These are phyloP conservation scores for Oryza brachyantha DNA, from an alignment of 176 grass and related monocot species.

Conservation along the genomic window DNA sequence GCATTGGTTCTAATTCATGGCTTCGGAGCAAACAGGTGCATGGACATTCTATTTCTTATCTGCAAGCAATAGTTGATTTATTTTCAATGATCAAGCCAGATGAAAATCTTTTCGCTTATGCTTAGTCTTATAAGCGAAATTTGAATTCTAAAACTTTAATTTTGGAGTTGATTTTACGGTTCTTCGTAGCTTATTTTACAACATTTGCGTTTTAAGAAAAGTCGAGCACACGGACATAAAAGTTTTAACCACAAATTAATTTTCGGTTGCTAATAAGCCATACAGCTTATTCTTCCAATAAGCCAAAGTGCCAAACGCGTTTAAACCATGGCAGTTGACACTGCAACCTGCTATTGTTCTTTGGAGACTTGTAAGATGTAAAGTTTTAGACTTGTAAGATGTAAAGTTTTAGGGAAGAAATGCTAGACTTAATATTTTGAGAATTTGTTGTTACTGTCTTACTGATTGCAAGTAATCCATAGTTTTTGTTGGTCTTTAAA, in stretches of 20 bases:
- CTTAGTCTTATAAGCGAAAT: no score
- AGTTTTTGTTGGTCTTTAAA: not conserved
- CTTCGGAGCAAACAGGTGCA: constrained; percentile 87
- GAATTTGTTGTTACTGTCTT: not conserved
- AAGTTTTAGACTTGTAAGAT: not conserved
- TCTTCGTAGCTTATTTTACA: no score
- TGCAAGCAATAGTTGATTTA: not conserved
- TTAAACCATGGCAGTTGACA: not conserved
- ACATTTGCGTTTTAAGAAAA: no score
- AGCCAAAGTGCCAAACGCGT: no score
- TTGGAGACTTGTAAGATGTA: not conserved
- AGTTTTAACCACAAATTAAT: no score
- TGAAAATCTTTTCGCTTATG: no score
- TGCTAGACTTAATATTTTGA: not conserved
- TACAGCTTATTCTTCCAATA: no score
- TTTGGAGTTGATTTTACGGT: no score
- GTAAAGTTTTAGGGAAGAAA: not conserved
- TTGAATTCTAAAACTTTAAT: no score
- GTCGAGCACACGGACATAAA: no score
- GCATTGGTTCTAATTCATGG: constrained; percentile 87
- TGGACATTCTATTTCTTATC: constrained; percentile 9
- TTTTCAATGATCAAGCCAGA: not conserved
- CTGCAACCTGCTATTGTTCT: not conserved
- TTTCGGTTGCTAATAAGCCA: no score
- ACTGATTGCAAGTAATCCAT: not conserved